These are phyloP conservation scores for Fraxinus albicans DNA, from an alignment of 305 asterid genomes.

Conservation along the genomic window DNA sequence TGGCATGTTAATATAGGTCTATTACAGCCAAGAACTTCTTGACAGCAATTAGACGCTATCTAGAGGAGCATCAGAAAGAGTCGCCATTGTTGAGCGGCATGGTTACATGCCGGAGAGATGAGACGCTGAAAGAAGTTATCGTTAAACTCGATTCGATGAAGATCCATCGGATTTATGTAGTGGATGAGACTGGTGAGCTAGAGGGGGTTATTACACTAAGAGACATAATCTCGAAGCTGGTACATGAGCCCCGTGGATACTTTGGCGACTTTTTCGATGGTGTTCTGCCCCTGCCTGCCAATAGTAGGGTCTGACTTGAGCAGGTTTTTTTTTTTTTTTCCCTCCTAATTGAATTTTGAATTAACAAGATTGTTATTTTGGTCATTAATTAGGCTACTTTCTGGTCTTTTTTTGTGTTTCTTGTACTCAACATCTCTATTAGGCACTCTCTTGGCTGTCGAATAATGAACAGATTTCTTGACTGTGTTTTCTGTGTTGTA, in stretches of 20 bases:
- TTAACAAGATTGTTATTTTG: constrained; percentile 6
- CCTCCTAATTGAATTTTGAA: background rate
- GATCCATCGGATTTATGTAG: constrained; percentile 81
- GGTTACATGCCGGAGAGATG: constrained; percentile 68
- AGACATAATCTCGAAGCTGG: constrained; percentile 91
- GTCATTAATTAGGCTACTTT: constrained; percentile 17
- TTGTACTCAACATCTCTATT: background rate
- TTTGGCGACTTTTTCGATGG: constrained; percentile 97
- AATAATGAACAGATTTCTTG: constrained; percentile 14
- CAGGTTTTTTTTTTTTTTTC: background rate
- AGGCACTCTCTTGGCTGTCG: background rate
- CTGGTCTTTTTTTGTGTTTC: background rate
- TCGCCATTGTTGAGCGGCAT: constrained; percentile 49
- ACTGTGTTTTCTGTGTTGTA: background rate
- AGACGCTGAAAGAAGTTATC: constrained; percentile 69
- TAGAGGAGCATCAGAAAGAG: constrained; percentile 41
- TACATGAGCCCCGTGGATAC: constrained; percentile 93
- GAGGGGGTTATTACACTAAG: constrained; percentile 81
- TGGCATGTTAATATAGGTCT: constrained; percentile 50
- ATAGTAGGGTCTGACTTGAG: constrained; percentile 65
- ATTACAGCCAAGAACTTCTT: constrained; percentile 86
- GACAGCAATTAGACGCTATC: constrained; percentile 59
- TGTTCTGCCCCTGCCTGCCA: constrained; percentile 78
- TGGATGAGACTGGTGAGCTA: constrained; percentile 61
- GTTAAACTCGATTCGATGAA: constrained; percentile 62